Percentiles rank a stretch among this genome's conserved stretches.
Conservation (phyloP, 768 basidiomycete species). For the Sarcomyxa edulis region DNA sequence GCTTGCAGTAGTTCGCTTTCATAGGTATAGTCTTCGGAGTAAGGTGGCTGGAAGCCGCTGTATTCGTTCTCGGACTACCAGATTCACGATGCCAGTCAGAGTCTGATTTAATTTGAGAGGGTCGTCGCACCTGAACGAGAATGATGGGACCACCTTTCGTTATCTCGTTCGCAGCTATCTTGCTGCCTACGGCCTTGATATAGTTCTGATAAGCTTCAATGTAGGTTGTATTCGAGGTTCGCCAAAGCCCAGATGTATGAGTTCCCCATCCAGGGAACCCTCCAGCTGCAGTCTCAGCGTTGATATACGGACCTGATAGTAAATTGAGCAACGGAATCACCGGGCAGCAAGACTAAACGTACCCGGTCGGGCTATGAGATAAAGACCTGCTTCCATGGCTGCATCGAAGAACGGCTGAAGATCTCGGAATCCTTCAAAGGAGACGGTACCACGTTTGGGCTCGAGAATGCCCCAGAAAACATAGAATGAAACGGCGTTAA, state of each 20-base stretch:
- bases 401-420: slow-evolving; percentile 50
- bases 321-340: background rate
- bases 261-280: slow-evolving; percentile 57
- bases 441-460: slow-evolving; percentile 43
- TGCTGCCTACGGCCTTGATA: slow-evolving; percentile 38
- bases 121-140: slow-evolving; percentile 26
- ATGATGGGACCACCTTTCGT: slow-evolving; percentile 56
- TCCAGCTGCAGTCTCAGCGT: slow-evolving; percentile 45
- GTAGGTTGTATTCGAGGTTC: slow-evolving; percentile 34
- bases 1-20: slow-evolving; percentile 26
- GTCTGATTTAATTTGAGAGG: background rate
- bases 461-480: slow-evolving; percentile 40
- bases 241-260: slow-evolving; percentile 40
- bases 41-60: slow-evolving; percentile 31
- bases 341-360: slow-evolving; percentile 4
- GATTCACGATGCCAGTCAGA: too few species aligned
- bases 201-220: slow-evolving; percentile 46
- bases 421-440: slow-evolving; percentile 50
- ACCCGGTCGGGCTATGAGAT: slow-evolving; percentile 49
- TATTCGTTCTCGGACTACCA: slow-evolving; percentile 52
- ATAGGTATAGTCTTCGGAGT: slow-evolving; percentile 35
- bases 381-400: slow-evolving; percentile 50
- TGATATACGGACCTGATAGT: slow-evolving; percentile 33
- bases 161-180: slow-evolving; percentile 49
- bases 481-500: slow-evolving; percentile 40